Evolutionary conservation across 306 rosid genomes (phyloP).

Genomic region (Parietaria judaica): DNA sequence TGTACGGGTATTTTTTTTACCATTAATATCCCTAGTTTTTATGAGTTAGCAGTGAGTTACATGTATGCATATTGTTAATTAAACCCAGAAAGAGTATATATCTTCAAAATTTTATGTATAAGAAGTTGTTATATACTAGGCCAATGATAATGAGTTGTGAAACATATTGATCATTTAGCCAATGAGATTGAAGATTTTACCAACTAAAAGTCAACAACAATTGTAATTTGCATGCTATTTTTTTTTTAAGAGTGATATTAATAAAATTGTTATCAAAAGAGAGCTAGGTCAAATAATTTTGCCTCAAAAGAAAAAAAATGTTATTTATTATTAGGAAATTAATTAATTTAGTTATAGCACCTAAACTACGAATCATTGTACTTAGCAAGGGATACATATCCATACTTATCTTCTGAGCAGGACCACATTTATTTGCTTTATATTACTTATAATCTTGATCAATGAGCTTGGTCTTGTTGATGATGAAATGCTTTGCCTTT

Average conservation of each 20-base stretch:
- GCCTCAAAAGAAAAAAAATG: neutral
- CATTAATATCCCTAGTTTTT: too few species aligned
- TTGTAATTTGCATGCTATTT: neutral
- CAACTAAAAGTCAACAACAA: neutral
- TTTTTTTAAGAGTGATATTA: neutral
- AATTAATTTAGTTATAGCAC: conserved; percentile 9
- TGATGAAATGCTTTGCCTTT: conserved; percentile 45
- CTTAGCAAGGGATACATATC: conserved; percentile 6
- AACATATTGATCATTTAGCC: neutral
- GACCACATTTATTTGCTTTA: conserved; percentile 38
- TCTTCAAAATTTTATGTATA: neutral
- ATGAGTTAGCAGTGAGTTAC: too few species aligned
- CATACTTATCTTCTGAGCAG: conserved; percentile 39
- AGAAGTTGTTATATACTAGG: neutral
- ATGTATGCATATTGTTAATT: neutral
- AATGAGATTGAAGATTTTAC: neutral
- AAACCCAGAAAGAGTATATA: neutral
- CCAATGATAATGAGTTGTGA: neutral
- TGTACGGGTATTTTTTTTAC: too few species aligned
- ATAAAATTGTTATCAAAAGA: neutral
- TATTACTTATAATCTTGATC: conserved; percentile 12
- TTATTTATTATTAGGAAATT: neutral
- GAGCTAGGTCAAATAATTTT: conserved; percentile 1
- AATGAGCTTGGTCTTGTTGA: conserved; percentile 46
- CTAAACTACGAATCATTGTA: conserved; percentile 18